Conservation (phyloP, 805 yeast genomes). For the Candida yuanshanica region DNA sequence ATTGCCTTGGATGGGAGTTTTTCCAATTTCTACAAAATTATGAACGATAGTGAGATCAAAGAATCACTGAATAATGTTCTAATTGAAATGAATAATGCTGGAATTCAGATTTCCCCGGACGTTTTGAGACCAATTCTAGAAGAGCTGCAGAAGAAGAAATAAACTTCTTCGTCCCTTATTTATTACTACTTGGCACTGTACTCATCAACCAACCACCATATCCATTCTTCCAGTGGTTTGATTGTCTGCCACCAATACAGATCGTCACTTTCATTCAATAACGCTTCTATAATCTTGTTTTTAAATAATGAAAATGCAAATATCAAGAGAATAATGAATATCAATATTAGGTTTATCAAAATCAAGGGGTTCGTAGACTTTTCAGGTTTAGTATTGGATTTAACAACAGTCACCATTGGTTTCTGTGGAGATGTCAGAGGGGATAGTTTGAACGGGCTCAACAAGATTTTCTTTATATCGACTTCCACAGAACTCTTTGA, state of each 20-base stretch:
- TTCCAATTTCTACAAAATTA: background rate
- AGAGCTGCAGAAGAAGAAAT: background rate
- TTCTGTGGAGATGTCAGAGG: background rate
- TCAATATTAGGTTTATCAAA: background rate
- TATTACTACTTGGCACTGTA: background rate
- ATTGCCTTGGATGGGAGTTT: background rate
- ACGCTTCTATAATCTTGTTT: background rate
- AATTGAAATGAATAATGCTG: background rate
- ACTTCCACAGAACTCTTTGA: background rate
- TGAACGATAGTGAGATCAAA: background rate
- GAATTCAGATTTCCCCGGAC: background rate
- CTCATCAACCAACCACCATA: background rate
- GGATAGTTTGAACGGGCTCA: background rate
- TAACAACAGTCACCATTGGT: background rate
- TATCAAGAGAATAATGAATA: background rate
- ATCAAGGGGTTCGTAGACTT: background rate
- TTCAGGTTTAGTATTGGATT: background rate
- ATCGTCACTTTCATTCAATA: background rate
- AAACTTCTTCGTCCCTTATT: background rate
- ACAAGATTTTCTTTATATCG: background rate
- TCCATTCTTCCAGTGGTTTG: background rate
- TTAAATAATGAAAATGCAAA: background rate
- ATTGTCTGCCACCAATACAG: background rate
- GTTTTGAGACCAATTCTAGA: background rate
- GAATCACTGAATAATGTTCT: background rate